Percentiles rank a stretch among this genome's conserved stretches.
These are phyloP conservation scores for Neoboletus subvelutipes DNA, from an alignment of 768 basidiomycete species.

Conservation along the genomic window DNA sequence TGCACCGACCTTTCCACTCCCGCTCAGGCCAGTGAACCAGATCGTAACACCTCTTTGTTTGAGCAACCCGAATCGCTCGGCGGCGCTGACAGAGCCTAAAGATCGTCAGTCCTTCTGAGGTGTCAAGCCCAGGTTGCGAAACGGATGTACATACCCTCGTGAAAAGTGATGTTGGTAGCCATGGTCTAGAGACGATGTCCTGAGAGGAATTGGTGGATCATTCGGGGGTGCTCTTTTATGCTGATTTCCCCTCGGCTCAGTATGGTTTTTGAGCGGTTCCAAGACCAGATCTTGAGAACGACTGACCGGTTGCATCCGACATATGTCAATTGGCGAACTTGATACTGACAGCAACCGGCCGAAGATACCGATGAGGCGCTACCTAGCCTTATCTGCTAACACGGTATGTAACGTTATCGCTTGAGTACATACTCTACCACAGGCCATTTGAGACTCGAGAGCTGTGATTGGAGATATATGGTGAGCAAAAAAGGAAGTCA, in stretches of 20 bases:
- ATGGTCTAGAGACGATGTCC: slow-evolving; percentile 17
- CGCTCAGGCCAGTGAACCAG: slow-evolving; percentile 96
- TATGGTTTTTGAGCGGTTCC: neutral
- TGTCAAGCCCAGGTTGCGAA: neutral
- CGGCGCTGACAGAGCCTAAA: slow-evolving; percentile 65
- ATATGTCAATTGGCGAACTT: neutral
- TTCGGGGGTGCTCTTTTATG: slow-evolving; percentile 11
- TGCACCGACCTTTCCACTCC: slow-evolving; percentile 80
- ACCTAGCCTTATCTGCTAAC: too few relatives aligned
- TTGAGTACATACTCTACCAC: too few relatives aligned
- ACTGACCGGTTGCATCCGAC: neutral
- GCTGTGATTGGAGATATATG: too few relatives aligned
- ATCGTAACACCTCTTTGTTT: slow-evolving; percentile 87
- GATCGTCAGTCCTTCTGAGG: slow-evolving; percentile 2
- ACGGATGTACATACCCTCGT: slow-evolving; percentile 46
- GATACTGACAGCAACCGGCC: slow-evolving; percentile 4
- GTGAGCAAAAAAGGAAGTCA: too few relatives aligned
- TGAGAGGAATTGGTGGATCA: neutral
- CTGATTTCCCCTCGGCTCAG: neutral
- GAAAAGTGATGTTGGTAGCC: slow-evolving; percentile 63
- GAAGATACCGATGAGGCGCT: slow-evolving; percentile 13
- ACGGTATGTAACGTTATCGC: too few relatives aligned
- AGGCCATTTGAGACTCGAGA: too few relatives aligned
- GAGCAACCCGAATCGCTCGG: slow-evolving; percentile 67
- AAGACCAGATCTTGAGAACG: slow-evolving; percentile 14